Conservation (phyloP, 2,329 filamentous ascomycete species). For the Gremmenia infestans region DNA sequence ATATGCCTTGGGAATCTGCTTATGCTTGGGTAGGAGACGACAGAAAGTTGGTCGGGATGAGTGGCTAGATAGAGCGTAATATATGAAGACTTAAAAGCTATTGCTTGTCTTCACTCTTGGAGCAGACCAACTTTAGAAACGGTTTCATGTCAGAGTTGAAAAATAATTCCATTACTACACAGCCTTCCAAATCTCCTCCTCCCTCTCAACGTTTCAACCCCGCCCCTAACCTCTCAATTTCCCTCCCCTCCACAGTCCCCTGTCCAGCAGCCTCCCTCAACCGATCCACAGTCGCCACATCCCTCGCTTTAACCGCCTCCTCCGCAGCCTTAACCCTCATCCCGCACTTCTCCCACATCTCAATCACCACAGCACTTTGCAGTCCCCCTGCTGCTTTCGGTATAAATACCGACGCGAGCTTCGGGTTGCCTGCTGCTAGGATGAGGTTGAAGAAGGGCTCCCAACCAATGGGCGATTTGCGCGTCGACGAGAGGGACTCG, state of each 20-base stretch:
- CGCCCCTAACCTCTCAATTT: slow-evolving; percentile 75
- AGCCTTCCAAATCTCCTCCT: background rate
- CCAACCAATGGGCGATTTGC: slow-evolving; percentile 94
- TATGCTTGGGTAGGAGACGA: background rate
- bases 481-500: slow-evolving; percentile 71
- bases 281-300: slow-evolving; percentile 68
- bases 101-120: background rate
- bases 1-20: background rate
- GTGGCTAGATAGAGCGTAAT: background rate
- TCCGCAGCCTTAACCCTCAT: slow-evolving; percentile 84
- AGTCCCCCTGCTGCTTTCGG: slow-evolving; percentile 67
- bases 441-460: slow-evolving; percentile 92
- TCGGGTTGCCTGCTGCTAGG: slow-evolving; percentile 82
- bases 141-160: too few species aligned
- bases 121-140: too few species aligned
- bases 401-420: slow-evolving; percentile 77
- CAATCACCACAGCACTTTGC: slow-evolving; percentile 63
- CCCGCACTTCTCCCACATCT: slow-evolving; percentile 97
- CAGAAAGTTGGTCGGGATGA: background rate
- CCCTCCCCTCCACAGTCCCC: slow-evolving; percentile 59
- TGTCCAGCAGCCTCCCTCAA: slow-evolving; percentile 70
- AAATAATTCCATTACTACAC: background rate
- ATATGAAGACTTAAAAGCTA: background rate
- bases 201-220: slow-evolving; percentile 45
- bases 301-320: slow-evolving; percentile 79